Conservation (phyloP, 176 grass and related monocot genomes). For the Oryza longistaminata region DNA sequence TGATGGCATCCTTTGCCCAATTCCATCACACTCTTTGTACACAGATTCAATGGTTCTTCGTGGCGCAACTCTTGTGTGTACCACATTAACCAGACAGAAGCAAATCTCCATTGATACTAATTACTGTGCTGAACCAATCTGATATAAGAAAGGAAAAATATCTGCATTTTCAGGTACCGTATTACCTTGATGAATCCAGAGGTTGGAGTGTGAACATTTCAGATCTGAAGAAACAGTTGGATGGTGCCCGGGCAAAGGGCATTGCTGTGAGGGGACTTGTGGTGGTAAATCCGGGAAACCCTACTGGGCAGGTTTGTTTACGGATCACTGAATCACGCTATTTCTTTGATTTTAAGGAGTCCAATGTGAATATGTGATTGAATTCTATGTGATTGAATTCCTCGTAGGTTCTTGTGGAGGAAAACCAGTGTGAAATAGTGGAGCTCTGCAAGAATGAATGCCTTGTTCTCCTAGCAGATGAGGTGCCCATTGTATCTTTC, state of each 20-base stretch:
- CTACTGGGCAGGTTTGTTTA: conserved; percentile 71
- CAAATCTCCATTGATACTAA: not conserved
- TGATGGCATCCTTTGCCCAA: conserved; percentile 78
- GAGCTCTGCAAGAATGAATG: conserved; percentile 73
- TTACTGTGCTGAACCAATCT: not conserved
- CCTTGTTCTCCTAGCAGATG: conserved; percentile 82
- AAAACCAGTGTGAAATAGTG: conserved; percentile 63
- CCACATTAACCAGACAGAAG: not conserved
- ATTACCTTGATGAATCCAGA: conserved; percentile 61
- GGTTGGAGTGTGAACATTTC: conserved; percentile 63
- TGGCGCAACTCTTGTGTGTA: conserved; percentile 68
- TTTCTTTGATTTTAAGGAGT: not conserved
- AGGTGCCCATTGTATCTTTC: conserved; percentile 49
- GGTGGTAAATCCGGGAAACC: conserved; percentile 86
- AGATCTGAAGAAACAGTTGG: conserved; percentile 64
- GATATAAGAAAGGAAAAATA: not conserved
- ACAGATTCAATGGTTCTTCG: conserved; percentile 54
- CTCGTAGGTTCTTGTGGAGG: conserved; percentile 56
- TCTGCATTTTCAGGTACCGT: conserved; percentile 60
- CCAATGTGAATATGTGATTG: conserved; percentile 31
- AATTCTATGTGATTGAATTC: conserved; percentile 24
- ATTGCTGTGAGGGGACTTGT: conserved; percentile 63
- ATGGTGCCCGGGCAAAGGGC: conserved; percentile 57
- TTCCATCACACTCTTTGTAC: conserved; percentile 78
- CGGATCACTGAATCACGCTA: not conserved